A percentile compares a stretch with the other conserved stretches of the same genome.
These are phyloP conservation scores for Periglandula ipomoeae DNA, from an alignment of 2,329 filamentous ascomycete genomes.

Conservation along the genomic window DNA sequence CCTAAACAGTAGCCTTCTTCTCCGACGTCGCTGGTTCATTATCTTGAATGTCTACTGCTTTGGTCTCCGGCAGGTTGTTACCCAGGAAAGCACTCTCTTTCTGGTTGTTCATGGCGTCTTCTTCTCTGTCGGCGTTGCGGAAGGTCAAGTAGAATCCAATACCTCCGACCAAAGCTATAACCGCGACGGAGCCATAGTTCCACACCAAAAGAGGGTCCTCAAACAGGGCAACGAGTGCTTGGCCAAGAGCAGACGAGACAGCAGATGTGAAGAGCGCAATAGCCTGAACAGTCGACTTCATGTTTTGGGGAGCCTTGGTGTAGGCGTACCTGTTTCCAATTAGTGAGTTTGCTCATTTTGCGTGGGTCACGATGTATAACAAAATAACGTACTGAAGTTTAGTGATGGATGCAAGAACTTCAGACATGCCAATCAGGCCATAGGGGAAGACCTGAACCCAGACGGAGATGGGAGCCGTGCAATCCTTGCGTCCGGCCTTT, in stretches of 20 bases:
- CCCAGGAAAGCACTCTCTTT: neutral
- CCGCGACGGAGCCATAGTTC: constrained; percentile 62
- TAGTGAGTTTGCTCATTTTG: neutral
- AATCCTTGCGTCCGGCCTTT: constrained; percentile 24
- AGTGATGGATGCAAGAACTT: constrained; percentile 42
- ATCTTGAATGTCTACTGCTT: neutral
- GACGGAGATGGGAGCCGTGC: constrained; percentile 50
- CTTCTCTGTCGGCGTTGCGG: constrained; percentile 48
- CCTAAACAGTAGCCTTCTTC: neutral
- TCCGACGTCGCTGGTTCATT: neutral
- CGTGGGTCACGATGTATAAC: too few relatives aligned
- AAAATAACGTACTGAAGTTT: constrained; percentile 42
- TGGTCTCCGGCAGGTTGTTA: neutral
- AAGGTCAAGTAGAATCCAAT: constrained; percentile 60
- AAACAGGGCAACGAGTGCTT: constrained; percentile 38
- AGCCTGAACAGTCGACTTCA: constrained; percentile 62
- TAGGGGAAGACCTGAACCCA: constrained; percentile 47
- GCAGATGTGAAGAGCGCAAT: constrained; percentile 62
- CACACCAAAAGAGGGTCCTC: constrained; percentile 59
- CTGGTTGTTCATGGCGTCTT: constrained; percentile 37
- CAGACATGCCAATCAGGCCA: constrained; percentile 38
- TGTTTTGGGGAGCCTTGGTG: constrained; percentile 67
- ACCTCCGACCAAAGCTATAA: constrained; percentile 54
- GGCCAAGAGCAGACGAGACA: constrained; percentile 57
- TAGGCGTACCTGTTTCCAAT: constrained; percentile 46